These are phyloP conservation scores for Solanum tacnaense DNA, from an alignment of 257 asterid species.

Conservation along the genomic window DNA sequence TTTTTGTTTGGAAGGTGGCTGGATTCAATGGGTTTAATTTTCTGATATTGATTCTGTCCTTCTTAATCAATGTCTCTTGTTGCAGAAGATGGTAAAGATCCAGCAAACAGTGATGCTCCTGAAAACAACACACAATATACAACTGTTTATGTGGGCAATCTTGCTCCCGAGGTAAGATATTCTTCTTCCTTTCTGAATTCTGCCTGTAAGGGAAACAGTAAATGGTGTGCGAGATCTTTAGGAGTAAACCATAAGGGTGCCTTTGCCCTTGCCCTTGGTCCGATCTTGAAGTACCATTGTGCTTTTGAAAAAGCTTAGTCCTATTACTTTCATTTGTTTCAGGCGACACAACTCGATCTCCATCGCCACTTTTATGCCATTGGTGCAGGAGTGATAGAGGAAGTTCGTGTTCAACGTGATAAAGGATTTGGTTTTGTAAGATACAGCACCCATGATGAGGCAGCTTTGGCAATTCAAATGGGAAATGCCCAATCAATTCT, in stretches of 20 bases:
- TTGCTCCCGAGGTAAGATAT: constrained; percentile 70
- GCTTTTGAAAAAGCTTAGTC: background rate
- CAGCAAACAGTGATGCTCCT: constrained; percentile 64
- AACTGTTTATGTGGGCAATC: constrained; percentile 93
- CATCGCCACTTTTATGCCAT: constrained; percentile 87
- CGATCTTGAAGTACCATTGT: background rate
- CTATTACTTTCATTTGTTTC: background rate
- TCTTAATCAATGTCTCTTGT: background rate
- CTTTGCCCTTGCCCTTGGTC: background rate
- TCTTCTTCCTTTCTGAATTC: background rate
- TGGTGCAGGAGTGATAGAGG: constrained; percentile 88
- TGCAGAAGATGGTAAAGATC: constrained; percentile 80
- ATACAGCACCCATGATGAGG: constrained; percentile 80
- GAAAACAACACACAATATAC: constrained; percentile 84
- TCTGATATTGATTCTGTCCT: background rate
- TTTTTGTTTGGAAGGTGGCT: background rate
- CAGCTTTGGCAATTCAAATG: constrained; percentile 79
- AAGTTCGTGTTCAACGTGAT: constrained; percentile 90
- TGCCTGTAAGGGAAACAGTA: background rate
- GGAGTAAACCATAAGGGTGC: background rate
- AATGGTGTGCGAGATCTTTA: background rate
- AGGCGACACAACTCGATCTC: constrained; percentile 92
- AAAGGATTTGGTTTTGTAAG: constrained; percentile 95
- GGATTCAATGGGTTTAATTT: background rate
- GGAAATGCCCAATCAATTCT: constrained; percentile 74